Conservation (phyloP, 768 basidiomycete species). For the Tricholoma sp. region DNA sequence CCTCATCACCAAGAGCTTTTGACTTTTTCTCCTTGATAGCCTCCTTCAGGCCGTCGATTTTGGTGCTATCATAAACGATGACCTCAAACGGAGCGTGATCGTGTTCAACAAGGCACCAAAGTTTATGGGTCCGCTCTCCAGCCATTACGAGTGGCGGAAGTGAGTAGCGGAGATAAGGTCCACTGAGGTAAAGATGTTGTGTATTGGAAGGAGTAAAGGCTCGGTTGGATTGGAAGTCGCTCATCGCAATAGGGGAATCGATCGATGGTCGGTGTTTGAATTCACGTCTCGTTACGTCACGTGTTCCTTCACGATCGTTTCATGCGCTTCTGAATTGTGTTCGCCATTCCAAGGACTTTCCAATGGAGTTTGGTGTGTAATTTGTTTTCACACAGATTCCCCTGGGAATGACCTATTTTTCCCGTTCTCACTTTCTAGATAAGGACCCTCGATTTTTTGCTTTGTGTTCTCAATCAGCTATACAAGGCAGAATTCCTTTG, state of each 20-base stretch:
- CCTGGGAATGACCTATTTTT: no score
- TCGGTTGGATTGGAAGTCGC: conserved; percentile 3
- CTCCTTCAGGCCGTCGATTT: neutral
- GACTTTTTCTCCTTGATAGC: neutral
- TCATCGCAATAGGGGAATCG: conserved; percentile 1
- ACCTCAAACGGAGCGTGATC: conserved; percentile 1
- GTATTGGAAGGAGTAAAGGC: neutral
- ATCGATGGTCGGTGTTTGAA: neutral
- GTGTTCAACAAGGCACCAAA: neutral
- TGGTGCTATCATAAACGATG: conserved; percentile 3
- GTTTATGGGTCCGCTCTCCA: neutral
- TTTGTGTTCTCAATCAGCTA: no score
- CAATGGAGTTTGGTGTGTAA: no score
- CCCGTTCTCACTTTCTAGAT: no score
- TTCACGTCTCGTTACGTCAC: no score
- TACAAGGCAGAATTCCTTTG: no score
- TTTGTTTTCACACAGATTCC: no score
- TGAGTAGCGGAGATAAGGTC: neutral
- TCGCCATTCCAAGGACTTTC: no score
- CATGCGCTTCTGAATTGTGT: no score
- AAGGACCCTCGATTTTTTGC: no score
- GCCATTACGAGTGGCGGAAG: neutral
- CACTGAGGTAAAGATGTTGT: neutral
- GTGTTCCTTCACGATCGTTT: no score
- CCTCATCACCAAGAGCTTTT: neutral